Percentiles rank a stretch among this genome's conserved stretches.
Conservation (phyloP, 345 rosid species). For the Gossypium longicalyx region DNA sequence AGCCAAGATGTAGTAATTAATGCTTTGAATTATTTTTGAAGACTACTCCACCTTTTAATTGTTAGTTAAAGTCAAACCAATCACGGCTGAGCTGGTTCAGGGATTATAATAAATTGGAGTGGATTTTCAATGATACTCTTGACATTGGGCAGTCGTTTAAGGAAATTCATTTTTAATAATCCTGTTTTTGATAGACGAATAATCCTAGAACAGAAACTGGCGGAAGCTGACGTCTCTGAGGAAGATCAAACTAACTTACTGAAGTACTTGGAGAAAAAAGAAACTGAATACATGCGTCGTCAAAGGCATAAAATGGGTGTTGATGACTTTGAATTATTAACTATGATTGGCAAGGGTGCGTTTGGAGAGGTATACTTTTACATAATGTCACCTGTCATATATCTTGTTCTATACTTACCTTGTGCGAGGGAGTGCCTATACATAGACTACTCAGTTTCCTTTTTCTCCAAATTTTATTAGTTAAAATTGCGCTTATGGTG, state of each 20-base stretch:
- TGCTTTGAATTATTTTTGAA: neutral
- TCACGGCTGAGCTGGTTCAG: neutral
- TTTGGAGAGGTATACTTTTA: slow-evolving; percentile 65
- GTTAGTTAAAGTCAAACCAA: neutral
- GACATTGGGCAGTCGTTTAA: neutral
- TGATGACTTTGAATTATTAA: slow-evolving; percentile 82
- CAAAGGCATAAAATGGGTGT: slow-evolving; percentile 93
- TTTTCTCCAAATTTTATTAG: neutral
- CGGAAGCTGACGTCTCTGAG: slow-evolving; percentile 94
- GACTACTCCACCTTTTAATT: neutral
- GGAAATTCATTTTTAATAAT: neutral
- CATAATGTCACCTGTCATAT: neutral
- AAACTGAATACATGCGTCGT: slow-evolving; percentile 96
- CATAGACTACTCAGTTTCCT: neutral
- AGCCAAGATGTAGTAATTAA: neutral
- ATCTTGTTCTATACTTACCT: neutral
- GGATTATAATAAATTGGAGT: neutral
- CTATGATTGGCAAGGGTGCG: slow-evolving; percentile 85
- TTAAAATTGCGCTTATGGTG: slow-evolving; percentile 22
- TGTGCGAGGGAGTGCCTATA: neutral
- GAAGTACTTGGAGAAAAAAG: slow-evolving; percentile 88
- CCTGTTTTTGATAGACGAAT: slow-evolving; percentile 41
- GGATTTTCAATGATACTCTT: neutral
- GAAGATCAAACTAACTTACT: slow-evolving; percentile 91
- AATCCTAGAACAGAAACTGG: slow-evolving; percentile 77